Conservation (phyloP, 2,329 filamentous ascomycete genomes). For the Apiospora koreana region DNA sequence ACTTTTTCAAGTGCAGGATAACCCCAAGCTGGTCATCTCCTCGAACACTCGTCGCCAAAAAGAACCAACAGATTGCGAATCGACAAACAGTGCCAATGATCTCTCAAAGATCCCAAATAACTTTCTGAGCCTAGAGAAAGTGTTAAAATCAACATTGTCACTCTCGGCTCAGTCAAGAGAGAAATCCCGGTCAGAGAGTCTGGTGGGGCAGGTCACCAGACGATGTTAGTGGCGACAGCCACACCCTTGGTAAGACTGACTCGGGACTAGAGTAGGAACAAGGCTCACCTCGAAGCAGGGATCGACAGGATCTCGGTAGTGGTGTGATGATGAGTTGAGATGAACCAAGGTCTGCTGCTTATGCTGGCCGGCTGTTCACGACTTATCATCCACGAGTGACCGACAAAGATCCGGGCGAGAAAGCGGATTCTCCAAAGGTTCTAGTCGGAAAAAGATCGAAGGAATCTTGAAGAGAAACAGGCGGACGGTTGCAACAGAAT, state of each 20-base stretch:
- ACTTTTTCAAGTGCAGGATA: conserved; percentile 7
- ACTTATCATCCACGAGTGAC: not conserved
- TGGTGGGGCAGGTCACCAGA: conserved; percentile 33
- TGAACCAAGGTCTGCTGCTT: conserved; percentile 3
- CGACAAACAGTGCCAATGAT: conserved; percentile 5
- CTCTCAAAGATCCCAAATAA: conserved; percentile 12
- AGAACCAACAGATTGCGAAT: not conserved
- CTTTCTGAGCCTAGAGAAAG: conserved; percentile 23
- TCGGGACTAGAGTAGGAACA: conserved; percentile 26
- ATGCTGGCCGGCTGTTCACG: not conserved
- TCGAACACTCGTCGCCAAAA: conserved; percentile 1
- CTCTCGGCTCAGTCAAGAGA: conserved; percentile 25
- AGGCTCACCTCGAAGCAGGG: conserved; percentile 12
- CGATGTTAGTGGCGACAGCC: conserved; percentile 33
- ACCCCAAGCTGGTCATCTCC: conserved; percentile 8
- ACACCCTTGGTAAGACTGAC: conserved; percentile 28
- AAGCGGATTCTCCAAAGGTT: not conserved
- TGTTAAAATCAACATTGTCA: conserved; percentile 19
- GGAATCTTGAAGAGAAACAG: not conserved
- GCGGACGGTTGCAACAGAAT: conserved; percentile 9
- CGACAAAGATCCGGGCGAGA: conserved; percentile 1
- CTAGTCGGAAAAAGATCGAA: not conserved
- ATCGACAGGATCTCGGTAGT: conserved; percentile 13
- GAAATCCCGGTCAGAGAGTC: conserved; percentile 26
- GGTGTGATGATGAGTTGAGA: not conserved